These are phyloP conservation scores for Lipomyces spencermartinsiae DNA, from an alignment of 805 yeast genomes.

Conservation along the genomic window DNA sequence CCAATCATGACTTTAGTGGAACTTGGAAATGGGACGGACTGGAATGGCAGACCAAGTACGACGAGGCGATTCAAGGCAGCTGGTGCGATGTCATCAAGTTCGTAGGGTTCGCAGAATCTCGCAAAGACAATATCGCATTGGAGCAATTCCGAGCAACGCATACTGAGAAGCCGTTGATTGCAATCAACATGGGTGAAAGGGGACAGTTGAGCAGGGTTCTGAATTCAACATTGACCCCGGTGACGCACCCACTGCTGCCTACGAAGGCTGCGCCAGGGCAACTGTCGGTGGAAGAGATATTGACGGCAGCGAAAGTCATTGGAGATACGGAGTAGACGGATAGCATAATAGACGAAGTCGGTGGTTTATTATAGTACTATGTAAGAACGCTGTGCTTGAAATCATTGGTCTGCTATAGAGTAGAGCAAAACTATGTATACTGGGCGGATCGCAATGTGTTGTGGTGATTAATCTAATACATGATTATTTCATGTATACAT, in stretches of 20 bases:
- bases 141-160: conserved; percentile 72
- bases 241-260: conserved; percentile 73
- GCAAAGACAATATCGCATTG: conserved; percentile 71
- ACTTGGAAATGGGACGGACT: conserved; percentile 65
- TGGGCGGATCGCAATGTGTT: background rate
- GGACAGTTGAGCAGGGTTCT: conserved; percentile 84
- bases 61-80: conserved; percentile 59
- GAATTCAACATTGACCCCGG: conserved; percentile 80
- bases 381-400: background rate
- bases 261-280: conserved; percentile 82
- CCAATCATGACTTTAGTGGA: conserved; percentile 79
- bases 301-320: conserved; percentile 38
- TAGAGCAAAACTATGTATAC: background rate
- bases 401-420: background rate
- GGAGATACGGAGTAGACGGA: conserved; percentile 20
- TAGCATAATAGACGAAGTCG: background rate
- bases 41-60: conserved; percentile 77
- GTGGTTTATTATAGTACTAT: background rate
- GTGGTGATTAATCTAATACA: background rate
- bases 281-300: conserved; percentile 67
- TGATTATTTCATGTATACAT: background rate
- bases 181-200: conserved; percentile 75
- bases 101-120: conserved; percentile 73
- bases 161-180: conserved; percentile 69
- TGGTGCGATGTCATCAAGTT: conserved; percentile 78